Conservation (phyloP, 1,139 yeast genomes). For the Candida sanyaensis region DNA sequence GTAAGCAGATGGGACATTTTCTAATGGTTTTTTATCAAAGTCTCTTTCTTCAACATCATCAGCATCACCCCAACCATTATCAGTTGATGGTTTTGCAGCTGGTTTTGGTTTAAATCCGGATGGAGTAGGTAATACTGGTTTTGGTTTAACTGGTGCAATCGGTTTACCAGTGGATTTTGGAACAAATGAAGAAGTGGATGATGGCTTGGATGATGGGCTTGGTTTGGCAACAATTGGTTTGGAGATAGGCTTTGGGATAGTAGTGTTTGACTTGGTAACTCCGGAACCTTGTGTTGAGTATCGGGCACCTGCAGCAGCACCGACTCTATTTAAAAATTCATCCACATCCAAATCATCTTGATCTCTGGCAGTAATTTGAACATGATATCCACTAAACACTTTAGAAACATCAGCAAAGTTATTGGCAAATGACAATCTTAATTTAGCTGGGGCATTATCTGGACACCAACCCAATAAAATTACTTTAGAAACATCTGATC, state of each 20-base stretch:
- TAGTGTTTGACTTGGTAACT: conserved; percentile 15
- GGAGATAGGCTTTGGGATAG: conserved; percentile 13
- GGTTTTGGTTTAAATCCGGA: conserved; percentile 7
- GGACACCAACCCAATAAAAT: conserved; percentile 94
- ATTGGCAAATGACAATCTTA: conserved; percentile 71
- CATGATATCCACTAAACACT: conserved; percentile 80
- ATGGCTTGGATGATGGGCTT: conserved; percentile 20
- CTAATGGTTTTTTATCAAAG: conserved; percentile 63
- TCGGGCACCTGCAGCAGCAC: conserved; percentile 95
- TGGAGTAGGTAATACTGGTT: conserved; percentile 20
- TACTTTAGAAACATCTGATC: conserved; percentile 82
- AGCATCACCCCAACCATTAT: conserved; percentile 67
- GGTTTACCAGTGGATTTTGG: conserved; percentile 47
- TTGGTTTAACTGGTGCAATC: conserved; percentile 26
- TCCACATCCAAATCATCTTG: conserved; percentile 82
- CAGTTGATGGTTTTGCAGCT: conserved; percentile 39
- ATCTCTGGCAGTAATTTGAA: conserved; percentile 95
- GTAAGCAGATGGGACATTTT: conserved; percentile 64
- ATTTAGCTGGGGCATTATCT: conserved; percentile 76
- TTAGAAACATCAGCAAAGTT: conserved; percentile 75
- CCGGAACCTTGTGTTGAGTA: conserved; percentile 61
- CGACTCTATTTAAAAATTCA: conserved; percentile 73
- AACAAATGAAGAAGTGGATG: conserved; percentile 25
- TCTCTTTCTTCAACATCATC: conserved; percentile 73
- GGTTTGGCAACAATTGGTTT: conserved; percentile 25